Evolutionary conservation across 2,329 filamentous ascomycete species (phyloP).

Genomic region (Elsinoe ampelina): DNA sequence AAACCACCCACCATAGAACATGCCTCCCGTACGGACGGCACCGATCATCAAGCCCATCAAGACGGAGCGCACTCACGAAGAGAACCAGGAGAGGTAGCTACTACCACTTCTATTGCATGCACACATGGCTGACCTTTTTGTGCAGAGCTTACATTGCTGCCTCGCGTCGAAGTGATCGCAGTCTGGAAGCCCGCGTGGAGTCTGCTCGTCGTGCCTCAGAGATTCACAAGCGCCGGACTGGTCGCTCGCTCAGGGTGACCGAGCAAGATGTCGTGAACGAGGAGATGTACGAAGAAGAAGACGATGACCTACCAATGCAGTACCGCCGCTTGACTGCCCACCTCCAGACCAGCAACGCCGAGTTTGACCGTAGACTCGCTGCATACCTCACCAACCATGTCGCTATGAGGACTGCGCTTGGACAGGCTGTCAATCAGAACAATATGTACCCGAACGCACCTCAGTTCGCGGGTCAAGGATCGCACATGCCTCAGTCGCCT

Average conservation of each 20-base stretch:
- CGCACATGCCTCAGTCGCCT: neutral
- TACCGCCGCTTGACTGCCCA: conserved; percentile 56
- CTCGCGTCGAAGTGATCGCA: conserved; percentile 76
- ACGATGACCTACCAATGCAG: conserved; percentile 64
- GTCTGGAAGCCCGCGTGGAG: conserved; percentile 76
- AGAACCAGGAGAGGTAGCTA: conserved; percentile 63
- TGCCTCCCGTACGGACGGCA: conserved; percentile 25
- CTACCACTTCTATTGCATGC: neutral
- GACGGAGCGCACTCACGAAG: conserved; percentile 68
- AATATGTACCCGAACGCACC: conserved; percentile 29
- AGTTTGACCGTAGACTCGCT: conserved; percentile 54
- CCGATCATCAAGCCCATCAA: conserved; percentile 40
- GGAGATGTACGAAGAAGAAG: conserved; percentile 94
- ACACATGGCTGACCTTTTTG: neutral
- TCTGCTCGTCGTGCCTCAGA: conserved; percentile 83
- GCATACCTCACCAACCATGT: conserved; percentile 50
- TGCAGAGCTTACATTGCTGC: conserved; percentile 80
- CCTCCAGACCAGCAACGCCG: conserved; percentile 50
- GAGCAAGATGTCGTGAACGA: conserved; percentile 82
- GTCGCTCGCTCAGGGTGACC: conserved; percentile 69
- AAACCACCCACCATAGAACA: conserved; percentile 15
- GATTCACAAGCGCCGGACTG: conserved; percentile 80
- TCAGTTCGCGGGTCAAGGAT: conserved; percentile 32
- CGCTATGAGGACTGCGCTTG: conserved; percentile 45
- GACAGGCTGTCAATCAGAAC: conserved; percentile 36